phyloP scores from a whole-genome alignment of 805 yeast species.

The Saccharomycopsis fibuligera region DNA sequence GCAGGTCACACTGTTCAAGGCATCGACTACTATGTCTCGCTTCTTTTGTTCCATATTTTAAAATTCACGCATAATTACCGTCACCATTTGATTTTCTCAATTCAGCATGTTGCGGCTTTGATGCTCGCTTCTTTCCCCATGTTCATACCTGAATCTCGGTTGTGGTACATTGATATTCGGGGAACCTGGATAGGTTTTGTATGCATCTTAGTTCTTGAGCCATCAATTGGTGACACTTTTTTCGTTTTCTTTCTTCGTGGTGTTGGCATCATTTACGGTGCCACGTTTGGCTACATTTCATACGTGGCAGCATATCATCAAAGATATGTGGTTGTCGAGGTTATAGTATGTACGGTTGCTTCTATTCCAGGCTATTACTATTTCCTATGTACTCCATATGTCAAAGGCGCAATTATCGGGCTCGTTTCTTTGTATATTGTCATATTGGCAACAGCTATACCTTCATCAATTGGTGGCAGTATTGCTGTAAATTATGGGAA shows the following conservation, averaged over 20 bases:
- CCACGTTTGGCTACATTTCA: slow-evolving; percentile 44
- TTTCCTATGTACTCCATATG: slow-evolving; percentile 40
- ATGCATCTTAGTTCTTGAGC: slow-evolving; percentile 42
- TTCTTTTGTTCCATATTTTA: neutral
- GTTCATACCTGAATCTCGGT: slow-evolving; percentile 39
- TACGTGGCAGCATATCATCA: slow-evolving; percentile 39
- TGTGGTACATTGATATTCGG: slow-evolving; percentile 42
- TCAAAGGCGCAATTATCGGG: slow-evolving; percentile 45
- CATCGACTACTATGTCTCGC: neutral
- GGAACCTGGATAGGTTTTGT: slow-evolving; percentile 53
- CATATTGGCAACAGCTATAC: slow-evolving; percentile 37
- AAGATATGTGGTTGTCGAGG: slow-evolving; percentile 36
- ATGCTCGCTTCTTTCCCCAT: slow-evolving; percentile 45
- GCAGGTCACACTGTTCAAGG: neutral
- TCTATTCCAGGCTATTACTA: slow-evolving; percentile 41
- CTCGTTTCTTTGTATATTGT: slow-evolving; percentile 43
- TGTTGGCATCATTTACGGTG: slow-evolving; percentile 41
- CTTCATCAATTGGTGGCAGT: slow-evolving; percentile 33
- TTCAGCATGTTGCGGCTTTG: slow-evolving; percentile 40
- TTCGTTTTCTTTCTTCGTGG: slow-evolving; percentile 41
- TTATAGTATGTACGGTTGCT: slow-evolving; percentile 37
- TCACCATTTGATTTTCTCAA: slow-evolving; percentile 40
- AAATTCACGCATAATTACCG: slow-evolving; percentile 14
- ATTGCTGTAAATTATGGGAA: slow-evolving; percentile 41
- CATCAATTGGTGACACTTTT: slow-evolving; percentile 45